Conservation (phyloP, 2,329 filamentous ascomycete species). For the Talaromyces pinophilus region DNA sequence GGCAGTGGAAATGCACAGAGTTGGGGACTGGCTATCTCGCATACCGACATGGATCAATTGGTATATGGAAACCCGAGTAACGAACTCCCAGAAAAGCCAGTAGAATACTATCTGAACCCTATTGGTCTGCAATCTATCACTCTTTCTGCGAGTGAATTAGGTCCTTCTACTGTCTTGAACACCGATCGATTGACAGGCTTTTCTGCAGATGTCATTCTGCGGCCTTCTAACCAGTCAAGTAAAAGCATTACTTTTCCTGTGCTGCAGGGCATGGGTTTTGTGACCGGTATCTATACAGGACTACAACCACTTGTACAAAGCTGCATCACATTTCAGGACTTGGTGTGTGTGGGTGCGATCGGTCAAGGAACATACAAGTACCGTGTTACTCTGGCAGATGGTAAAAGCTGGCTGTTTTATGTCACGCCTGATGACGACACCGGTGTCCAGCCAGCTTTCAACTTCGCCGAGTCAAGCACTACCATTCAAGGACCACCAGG, state of each 20-base stretch:
- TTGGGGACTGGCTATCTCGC: conserved; percentile 77
- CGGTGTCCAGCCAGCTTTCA: conserved; percentile 65
- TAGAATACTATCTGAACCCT: conserved; percentile 76
- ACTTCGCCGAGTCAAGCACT: conserved; percentile 62
- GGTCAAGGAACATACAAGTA: conserved; percentile 74
- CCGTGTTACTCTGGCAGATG: conserved; percentile 69
- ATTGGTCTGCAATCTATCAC: conserved; percentile 78
- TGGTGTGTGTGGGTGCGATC: conserved; percentile 57
- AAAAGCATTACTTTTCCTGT: conserved; percentile 74
- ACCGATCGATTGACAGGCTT: conserved; percentile 57
- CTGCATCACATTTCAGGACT: conserved; percentile 69
- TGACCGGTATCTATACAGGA: conserved; percentile 74
- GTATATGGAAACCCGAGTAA: conserved; percentile 63
- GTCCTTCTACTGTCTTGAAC: conserved; percentile 57
- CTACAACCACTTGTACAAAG: conserved; percentile 72
- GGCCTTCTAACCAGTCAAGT: conserved; percentile 52
- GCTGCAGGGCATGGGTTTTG: conserved; percentile 85
- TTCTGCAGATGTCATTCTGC: conserved; percentile 69
- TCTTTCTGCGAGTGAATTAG: conserved; percentile 75
- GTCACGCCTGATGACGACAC: conserved; percentile 56
- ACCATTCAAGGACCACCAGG: conserved; percentile 64
- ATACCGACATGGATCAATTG: conserved; percentile 67
- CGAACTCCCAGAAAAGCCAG: conserved; percentile 57
- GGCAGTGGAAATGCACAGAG: conserved; percentile 64
- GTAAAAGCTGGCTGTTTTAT: conserved; percentile 78